A percentile compares a stretch with the other conserved stretches of the same genome.
These are phyloP conservation scores for Thelonectria olida DNA, from an alignment of 2,329 filamentous ascomycete genomes.

Conservation along the genomic window DNA sequence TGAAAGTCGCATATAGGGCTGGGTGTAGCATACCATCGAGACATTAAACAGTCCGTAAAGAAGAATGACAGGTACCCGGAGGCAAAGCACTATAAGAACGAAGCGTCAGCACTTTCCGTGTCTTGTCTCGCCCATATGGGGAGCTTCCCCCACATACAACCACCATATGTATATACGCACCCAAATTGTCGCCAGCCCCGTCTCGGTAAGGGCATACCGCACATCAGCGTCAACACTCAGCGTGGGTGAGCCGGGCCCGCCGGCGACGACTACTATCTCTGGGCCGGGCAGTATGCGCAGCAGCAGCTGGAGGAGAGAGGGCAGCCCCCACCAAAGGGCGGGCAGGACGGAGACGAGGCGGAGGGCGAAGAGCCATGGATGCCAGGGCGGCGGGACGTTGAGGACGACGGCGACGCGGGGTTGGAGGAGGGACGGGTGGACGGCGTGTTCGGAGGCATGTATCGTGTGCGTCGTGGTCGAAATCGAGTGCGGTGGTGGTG, in stretches of 20 bases:
- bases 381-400: slow-evolving; percentile 77
- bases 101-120: slow-evolving; percentile 15
- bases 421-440: slow-evolving; percentile 65
- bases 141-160: neutral
- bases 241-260: slow-evolving; percentile 26
- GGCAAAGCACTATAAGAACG: slow-evolving; percentile 69
- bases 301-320: slow-evolving; percentile 74
- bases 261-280: slow-evolving; percentile 42
- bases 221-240: slow-evolving; percentile 35
- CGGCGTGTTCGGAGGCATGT: slow-evolving; percentile 14
- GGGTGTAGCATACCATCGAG: slow-evolving; percentile 69
- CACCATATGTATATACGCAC: slow-evolving; percentile 54
- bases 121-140: no score
- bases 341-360: slow-evolving; percentile 78
- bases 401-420: slow-evolving; percentile 82
- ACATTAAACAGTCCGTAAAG: slow-evolving; percentile 88
- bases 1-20: neutral
- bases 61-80: slow-evolving; percentile 84
- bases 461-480: neutral
- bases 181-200: slow-evolving; percentile 77
- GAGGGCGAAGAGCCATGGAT: slow-evolving; percentile 76
- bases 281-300: slow-evolving; percentile 64
- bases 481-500: neutral
- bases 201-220: slow-evolving; percentile 67
- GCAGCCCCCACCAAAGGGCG: slow-evolving; percentile 76